Percentiles rank a stretch among this genome's conserved stretches.
Evolutionary conservation across 2,329 filamentous ascomycete species (phyloP).

Genomic region (Colletotrichum abscissum): DNA sequence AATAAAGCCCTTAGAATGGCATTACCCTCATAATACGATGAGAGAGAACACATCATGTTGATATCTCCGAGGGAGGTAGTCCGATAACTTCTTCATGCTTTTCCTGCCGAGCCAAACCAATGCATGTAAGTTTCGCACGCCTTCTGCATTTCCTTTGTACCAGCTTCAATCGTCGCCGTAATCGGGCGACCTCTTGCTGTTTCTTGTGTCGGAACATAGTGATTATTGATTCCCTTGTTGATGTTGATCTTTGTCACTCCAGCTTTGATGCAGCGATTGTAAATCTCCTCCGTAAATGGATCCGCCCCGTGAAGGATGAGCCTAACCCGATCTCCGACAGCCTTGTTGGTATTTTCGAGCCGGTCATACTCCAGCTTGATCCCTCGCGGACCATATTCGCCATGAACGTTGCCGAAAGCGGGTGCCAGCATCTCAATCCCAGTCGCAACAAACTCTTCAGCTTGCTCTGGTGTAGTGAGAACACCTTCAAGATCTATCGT

Average conservation of each 20-base stretch:
- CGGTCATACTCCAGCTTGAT: conserved; percentile 69
- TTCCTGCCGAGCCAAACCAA: conserved; percentile 58
- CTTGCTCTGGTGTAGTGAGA: conserved; percentile 76
- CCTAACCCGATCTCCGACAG: conserved; percentile 48
- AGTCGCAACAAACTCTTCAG: conserved; percentile 75
- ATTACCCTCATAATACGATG: too few relatives aligned
- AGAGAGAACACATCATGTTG: neutral
- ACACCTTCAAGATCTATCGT: conserved; percentile 56
- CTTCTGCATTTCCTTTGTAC: conserved; percentile 58
- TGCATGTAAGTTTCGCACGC: conserved; percentile 60
- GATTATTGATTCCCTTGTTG: conserved; percentile 63
- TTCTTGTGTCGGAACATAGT: conserved; percentile 35
- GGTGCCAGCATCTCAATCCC: conserved; percentile 81
- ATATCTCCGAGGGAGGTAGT: neutral
- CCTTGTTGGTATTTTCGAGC: neutral
- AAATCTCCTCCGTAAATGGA: conserved; percentile 58
- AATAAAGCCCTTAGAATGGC: too few relatives aligned
- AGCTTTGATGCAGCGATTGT: conserved; percentile 54
- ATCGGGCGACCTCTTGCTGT: neutral
- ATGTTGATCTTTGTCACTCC: conserved; percentile 63
- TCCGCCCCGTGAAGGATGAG: conserved; percentile 61
- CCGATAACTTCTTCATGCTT: conserved; percentile 42
- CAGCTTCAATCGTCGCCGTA: conserved; percentile 51
- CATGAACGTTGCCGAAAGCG: conserved; percentile 82
- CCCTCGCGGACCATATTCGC: conserved; percentile 75